Evolutionary conservation across 352 stramenopile species (phyloP).

Genomic region (Ophiocytium majus): DNA sequence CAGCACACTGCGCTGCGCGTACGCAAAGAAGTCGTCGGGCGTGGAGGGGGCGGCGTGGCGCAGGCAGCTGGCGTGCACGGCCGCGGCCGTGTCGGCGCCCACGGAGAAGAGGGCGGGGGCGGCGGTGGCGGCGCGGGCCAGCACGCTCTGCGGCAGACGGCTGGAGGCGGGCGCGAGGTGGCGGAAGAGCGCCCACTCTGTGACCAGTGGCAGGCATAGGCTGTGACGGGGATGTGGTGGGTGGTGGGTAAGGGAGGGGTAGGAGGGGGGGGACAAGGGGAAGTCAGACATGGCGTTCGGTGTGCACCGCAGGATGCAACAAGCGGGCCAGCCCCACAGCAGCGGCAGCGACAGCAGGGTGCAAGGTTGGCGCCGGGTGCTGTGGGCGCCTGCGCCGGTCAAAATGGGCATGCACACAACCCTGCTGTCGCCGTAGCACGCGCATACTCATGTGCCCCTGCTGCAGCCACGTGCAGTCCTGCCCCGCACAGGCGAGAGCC

Average conservation of each 20-base stretch:
- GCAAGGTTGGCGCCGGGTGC: background rate
- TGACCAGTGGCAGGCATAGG: background rate
- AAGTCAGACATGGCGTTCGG: background rate
- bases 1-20: background rate
- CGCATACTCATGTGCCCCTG: no score
- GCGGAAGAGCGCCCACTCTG: background rate
- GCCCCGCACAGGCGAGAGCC: background rate
- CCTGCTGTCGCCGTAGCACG: no score
- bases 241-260: no score
- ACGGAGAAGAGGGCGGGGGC: background rate
- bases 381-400: background rate
- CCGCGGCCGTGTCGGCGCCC: no score
- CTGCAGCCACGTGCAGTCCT: background rate
- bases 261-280: background rate
- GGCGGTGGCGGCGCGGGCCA: background rate
- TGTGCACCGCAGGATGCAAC: background rate
- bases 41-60: background rate
- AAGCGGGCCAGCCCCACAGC: background rate
- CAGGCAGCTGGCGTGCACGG: background rate
- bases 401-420: no score
- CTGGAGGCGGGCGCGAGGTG: background rate
- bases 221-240: background rate
- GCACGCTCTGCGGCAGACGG: background rate
- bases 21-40: background rate
- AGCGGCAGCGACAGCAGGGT: background rate